These are phyloP conservation scores for Yarrowia galli DNA, from an alignment of 1,139 yeast genomes.

Conservation along the genomic window DNA sequence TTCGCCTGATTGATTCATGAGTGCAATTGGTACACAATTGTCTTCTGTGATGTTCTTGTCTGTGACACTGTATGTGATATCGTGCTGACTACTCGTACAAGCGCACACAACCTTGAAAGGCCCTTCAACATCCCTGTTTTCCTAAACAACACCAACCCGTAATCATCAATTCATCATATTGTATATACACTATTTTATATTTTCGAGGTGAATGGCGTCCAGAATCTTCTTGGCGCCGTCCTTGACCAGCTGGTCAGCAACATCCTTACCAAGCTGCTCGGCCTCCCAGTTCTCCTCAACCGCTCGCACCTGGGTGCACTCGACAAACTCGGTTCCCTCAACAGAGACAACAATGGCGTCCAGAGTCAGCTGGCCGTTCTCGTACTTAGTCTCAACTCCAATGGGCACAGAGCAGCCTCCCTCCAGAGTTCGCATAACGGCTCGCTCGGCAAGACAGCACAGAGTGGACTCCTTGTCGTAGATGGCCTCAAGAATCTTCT, in stretches of 20 bases:
- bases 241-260: slow-evolving; percentile 71
- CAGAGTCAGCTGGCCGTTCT: slow-evolving; percentile 57
- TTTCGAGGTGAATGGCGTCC: slow-evolving; percentile 76
- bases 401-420: slow-evolving; percentile 99
- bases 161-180: slow-evolving; percentile 17
- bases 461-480: slow-evolving; percentile 72
- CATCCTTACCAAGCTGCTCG: slow-evolving; percentile 67
- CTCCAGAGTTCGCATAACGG: slow-evolving; percentile 84
- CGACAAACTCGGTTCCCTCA: slow-evolving; percentile 76
- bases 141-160: too few species aligned
- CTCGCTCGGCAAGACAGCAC: slow-evolving; percentile 89
- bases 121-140: not conserved
- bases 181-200: slow-evolving; percentile 36
- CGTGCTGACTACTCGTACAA: too few species aligned
- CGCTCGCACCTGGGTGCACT: slow-evolving; percentile 55
- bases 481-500: slow-evolving; percentile 64
- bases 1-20: too few species aligned
- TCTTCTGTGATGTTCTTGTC: too few species aligned
- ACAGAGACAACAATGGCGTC: slow-evolving; percentile 81
- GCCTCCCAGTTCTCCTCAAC: slow-evolving; percentile 66
- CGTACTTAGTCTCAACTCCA: slow-evolving; percentile 75
- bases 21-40: too few species aligned
- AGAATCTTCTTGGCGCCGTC: slow-evolving; percentile 85
- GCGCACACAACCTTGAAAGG: too few species aligned
- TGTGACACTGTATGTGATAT: too few species aligned